Base-by-base conservation (phyloP, 768 basidiomycete species). In the Leccinum broughii region DNA sequence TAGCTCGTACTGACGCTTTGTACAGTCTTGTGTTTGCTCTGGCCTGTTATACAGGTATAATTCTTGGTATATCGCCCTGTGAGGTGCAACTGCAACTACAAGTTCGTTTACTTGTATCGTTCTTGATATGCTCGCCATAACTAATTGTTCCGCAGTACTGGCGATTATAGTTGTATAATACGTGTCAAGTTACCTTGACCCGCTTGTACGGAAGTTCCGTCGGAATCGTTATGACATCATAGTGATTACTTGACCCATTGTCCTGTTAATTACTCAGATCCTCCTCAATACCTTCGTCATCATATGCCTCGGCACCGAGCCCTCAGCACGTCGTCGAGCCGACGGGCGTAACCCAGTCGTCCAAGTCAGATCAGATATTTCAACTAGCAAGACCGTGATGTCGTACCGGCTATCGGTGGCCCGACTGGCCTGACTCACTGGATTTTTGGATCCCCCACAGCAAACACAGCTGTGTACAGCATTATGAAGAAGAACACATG, bases 391-490 rank as follows among this genome's bases (percentile, higher is more conserved):
- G 22, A 52, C 51, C 11, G 34, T 34, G 34, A 34, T 1, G 41
- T 30, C 28, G 9, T 15, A 15, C 13, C 28, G 62, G 35, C 20
- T 20, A 39, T 39, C 28, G 20, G 24, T 46, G 20, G 15, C 17
- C 14, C 6, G 22, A n/a, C 13, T 30, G 3, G 50, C 49, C 50
- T 9, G 14, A 9, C 51, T 30, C 62, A 70, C 68, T 62, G 67
- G 60, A 56, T 56, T 4, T 6, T 54, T 41, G 6, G 37, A 17
- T n/a, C 17, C 51, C 39, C 17, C 52, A 65, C 63, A 68, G 59
- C 66, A 59, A 13, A n/a, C 17, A 70, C 64, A 65, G 68, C 63
- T 8, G 6, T 7, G 63, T 68, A 68, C 61, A 68, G 68, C 65
- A 61, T 9, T n/a, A n/a, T 24, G 7, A 34, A 26, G 17, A 24